Conservation (phyloP, 257 asterid species). For the Solanum etuberosum region DNA sequence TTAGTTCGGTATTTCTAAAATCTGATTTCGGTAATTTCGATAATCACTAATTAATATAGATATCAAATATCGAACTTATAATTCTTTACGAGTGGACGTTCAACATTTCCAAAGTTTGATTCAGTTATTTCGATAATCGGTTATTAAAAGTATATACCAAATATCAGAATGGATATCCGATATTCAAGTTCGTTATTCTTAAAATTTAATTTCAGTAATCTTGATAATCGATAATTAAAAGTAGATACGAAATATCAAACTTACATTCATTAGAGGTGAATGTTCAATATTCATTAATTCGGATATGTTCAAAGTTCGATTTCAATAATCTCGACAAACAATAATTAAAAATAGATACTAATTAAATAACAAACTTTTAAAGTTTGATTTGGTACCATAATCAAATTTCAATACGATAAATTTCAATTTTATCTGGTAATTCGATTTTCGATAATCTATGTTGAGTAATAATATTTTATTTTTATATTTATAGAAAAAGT, state of each 20-base stretch:
- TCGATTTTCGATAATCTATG: neutral
- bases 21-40: rapidly evolving
- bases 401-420: neutral
- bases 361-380: neutral
- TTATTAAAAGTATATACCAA: too few relatives aligned
- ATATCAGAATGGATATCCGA: too few relatives aligned
- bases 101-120: neutral
- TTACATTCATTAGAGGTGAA: neutral
- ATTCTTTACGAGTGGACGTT: too few relatives aligned
- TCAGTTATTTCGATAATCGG: neutral
- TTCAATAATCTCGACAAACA: too few relatives aligned
- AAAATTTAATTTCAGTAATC: rapidly evolving
- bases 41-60: neutral
- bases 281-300: neutral
- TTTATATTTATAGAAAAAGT: neutral
- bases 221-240: too few relatives aligned
- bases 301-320: neutral
- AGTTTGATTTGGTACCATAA: neutral
- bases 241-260: too few relatives aligned
- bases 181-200: too few relatives aligned
- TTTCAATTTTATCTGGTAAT: neutral
- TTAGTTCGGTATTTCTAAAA: rapidly evolving
- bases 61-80: too few relatives aligned
- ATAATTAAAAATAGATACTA: too few relatives aligned
- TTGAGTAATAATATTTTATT: neutral